Evolutionary conservation across 805 yeast species (phyloP).

Genomic region (Candida saitoana): DNA sequence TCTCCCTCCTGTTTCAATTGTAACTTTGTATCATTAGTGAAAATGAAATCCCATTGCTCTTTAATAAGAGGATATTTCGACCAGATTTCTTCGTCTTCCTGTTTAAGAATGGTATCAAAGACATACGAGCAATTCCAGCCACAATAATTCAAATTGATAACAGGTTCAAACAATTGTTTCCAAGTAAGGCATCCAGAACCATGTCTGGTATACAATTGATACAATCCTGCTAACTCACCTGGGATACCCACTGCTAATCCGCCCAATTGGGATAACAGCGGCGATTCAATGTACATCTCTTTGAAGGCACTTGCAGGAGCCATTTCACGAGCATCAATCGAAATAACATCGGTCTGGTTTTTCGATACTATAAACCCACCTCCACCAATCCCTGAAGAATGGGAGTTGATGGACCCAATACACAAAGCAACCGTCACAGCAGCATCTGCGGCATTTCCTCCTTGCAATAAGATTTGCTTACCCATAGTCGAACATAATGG

Average conservation of each 20-base stretch:
- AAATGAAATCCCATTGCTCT: slow-evolving; percentile 56
- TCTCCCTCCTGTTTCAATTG: slow-evolving; percentile 55
- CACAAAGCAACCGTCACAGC: slow-evolving; percentile 86
- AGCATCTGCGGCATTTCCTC: slow-evolving; percentile 91
- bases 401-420: slow-evolving; percentile 77
- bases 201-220: slow-evolving; percentile 52
- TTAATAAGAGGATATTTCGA: slow-evolving; percentile 21
- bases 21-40: slow-evolving; percentile 27
- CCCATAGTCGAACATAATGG: slow-evolving; percentile 63
- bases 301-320: slow-evolving; percentile 66
- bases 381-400: slow-evolving; percentile 89
- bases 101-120: slow-evolving; percentile 31
- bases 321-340: slow-evolving; percentile 84
- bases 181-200: slow-evolving; percentile 73
- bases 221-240: slow-evolving; percentile 86
- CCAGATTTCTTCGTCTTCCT: slow-evolving; percentile 23
- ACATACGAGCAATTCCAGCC: slow-evolving; percentile 52
- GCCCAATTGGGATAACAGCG: slow-evolving; percentile 58
- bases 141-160: slow-evolving; percentile 53
- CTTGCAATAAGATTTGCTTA: slow-evolving; percentile 44
- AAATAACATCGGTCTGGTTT: slow-evolving; percentile 40
- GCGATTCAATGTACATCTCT: slow-evolving; percentile 58
- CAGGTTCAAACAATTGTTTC: slow-evolving; percentile 72
- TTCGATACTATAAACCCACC: slow-evolving; percentile 66
- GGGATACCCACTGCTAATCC: slow-evolving; percentile 88